Evolutionary conservation across 78 protist species (phyloP), one percentile per base, ranked within the genome.

Genomic region (Tieghemostelium lacteum): DNA sequence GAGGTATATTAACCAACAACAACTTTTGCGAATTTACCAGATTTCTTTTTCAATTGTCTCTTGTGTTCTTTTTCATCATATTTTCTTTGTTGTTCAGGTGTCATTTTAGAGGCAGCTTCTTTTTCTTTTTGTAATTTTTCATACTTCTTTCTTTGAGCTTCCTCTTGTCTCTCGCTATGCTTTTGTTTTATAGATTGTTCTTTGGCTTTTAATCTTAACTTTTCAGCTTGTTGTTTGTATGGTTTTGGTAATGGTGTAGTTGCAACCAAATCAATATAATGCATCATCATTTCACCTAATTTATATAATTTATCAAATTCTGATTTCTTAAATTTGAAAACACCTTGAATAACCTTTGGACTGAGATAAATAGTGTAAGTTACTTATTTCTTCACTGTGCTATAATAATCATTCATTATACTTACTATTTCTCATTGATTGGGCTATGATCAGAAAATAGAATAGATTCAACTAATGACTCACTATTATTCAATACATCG

Each of bases 21-120:
- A 40, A 83, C 61, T 62, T 62, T 83, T 24, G 54, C 29, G 17
- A 49, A 69, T 57, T 33, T 20, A 34, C 49, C 39, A 31, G 61
- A 1, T 75, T 52, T 86, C 76, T 86, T 86, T 45, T 71, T 86
- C 16, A 75, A 45, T 72, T 61, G 62, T 57, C 54, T 12, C 58
- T 86, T 72, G 65, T 86, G 40, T 61, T 86, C 92, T 31, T 86
- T 75, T 39, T 74, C 87, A n/a, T 86, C 76, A 45, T 60, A 55
- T 70, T 86, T 75, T 69, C 86, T 69, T 67, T 86, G 85, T 57
- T 86, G 75, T 72, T 86, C 92, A 17, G 85, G 87, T 20, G 85
- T 66, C 12, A 75, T 37, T 54, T 86, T 75, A 22, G 65, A 54
- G 14, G 63, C 39, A 4, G 26, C 64, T 72, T 86, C 92, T 61